Conservation (phyloP, 306 rosid genomes). For the Quercus mongolica region DNA sequence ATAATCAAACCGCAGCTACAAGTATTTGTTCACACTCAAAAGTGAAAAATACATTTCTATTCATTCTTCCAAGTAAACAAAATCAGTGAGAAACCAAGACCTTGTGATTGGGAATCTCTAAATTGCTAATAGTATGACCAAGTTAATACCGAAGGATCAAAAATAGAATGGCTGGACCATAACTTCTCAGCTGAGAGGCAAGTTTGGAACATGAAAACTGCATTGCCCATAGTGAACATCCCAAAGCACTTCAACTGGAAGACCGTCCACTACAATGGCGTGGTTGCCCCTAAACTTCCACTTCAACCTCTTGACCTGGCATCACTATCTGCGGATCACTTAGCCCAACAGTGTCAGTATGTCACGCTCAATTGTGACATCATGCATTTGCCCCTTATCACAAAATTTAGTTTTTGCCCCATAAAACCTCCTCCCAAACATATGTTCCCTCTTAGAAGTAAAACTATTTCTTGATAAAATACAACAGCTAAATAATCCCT, state of each 20-base stretch:
- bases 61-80: too few species aligned
- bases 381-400: constrained; percentile 60
- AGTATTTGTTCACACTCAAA: constrained; percentile 17
- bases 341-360: constrained; percentile 45
- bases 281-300: constrained; percentile 88
- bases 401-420: constrained; percentile 64
- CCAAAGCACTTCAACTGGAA: constrained; percentile 80
- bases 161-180: constrained; percentile 32
- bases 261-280: constrained; percentile 69
- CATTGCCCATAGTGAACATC: constrained; percentile 75
- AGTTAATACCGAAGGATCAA: constrained; percentile 42
- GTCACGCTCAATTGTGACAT: constrained; percentile 60
- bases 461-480: constrained; percentile 48
- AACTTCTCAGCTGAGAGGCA: constrained; percentile 18
- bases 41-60: not conserved
- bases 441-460: constrained; percentile 68
- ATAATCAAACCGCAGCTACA: constrained; percentile 17
- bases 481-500: constrained; percentile 55
- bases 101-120: constrained; percentile 35
- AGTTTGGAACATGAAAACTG: constrained; percentile 87
- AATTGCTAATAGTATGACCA: constrained; percentile 58
- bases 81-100: too few species aligned
- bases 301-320: constrained; percentile 66
- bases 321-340: constrained; percentile 66
- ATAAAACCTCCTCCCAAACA: constrained; percentile 57